Base-by-base conservation (phyloP, 176 grass and related monocot genomes). In the Neostapfia colusana region DNA sequence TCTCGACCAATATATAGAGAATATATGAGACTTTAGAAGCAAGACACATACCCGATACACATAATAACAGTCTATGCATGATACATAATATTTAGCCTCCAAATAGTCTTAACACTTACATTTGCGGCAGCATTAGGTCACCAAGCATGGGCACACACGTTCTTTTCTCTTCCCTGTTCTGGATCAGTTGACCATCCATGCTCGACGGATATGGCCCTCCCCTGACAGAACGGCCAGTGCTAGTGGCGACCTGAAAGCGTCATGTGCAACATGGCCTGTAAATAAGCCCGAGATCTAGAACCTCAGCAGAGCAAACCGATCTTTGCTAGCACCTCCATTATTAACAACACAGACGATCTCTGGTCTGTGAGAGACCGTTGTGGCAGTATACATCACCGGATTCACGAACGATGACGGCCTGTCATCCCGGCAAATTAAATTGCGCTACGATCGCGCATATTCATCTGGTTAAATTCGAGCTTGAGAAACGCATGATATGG, bases 101-200 rank as follows among this genome's bases (percentile, higher is more conserved):
- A 31, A 2, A 31, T 31, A 31, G 31, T 31, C n/a, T n/a, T n/a
- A n/a, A n/a, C n/a, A n/a, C 65, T 11, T 82, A 31, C 36, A 13
- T 39, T 46, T 59, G 26, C 50, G 28, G n/a, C 79, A 72, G 16
- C 58, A 44, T 59, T 72, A 82, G 59, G 73, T 82, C 85, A 87
- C 82, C 48, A 25, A 77, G 59, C 85, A 72, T 58, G 85, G 79
- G 64, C 35, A 6, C 15, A 38, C 10, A n/a, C 10, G 28, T 65
- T 43, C 68, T 45, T 69, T 28, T 18, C 56, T 35, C 44, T 8
- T 40, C 39, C 49, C 35, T 21, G 11, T 48, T 57, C 60, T 27
- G 65, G 66, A 65, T 44, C 65, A 38, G 58, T 71, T 82, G 85
- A 77, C 65, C 39, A 57, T 64, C 40, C 36, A n/a, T 69, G 18